Base-by-base conservation (phyloP, 2,329 filamentous ascomycete genomes). In the Nothophaeocryptopus gaeumannii region DNA sequence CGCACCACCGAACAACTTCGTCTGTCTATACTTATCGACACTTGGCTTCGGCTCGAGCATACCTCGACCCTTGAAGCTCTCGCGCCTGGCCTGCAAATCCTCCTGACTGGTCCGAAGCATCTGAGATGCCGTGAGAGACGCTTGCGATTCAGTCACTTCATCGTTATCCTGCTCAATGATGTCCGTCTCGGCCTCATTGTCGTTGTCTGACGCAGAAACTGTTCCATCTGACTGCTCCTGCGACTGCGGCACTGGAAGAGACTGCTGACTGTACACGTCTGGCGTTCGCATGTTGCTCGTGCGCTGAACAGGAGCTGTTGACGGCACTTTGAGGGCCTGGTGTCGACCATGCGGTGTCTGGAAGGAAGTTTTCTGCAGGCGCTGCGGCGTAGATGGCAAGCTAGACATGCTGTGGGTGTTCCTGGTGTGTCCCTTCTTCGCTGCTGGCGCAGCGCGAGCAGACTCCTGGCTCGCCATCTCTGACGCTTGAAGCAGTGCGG, bases 351-450 rank as follows among this genome's bases (percentile, higher is more conserved):
- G 53, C 2, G 64, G 63, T 5, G 64, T 66, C 26, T 59, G 49
- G 38, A 60, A 63, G 11, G 53, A 33, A 70, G 42, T 80, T 35
- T 58, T 63, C 41, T 57, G 78, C 37, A 75, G 68, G 11, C 81
- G 78, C 37, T 75, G 73, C 8, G 89, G 89, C 2, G 89, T 95
- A 5, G 83, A 83, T 7, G 89, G 89, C 5, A 96, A 74, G 1
- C 90, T 93, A 0, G 90, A 95, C 67, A 95, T 76, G 38, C 89
- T 93, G 66, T 95, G 89, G 29, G 84, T 82, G 51, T 85, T 88
- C 58, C 89, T 83, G 13, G 79, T 81, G 66, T 95, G 89, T 48
- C 81, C 82, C 67, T 77, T 63, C 74, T 78, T 67, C 70, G 78
- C 30, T 3, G 20, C 20, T 7, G 20, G 20, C 11, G 46, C 47